Evolutionary conservation across 1,284 basidiomycete genomes (phyloP).

Genomic region (Vanrija sp.): DNA sequence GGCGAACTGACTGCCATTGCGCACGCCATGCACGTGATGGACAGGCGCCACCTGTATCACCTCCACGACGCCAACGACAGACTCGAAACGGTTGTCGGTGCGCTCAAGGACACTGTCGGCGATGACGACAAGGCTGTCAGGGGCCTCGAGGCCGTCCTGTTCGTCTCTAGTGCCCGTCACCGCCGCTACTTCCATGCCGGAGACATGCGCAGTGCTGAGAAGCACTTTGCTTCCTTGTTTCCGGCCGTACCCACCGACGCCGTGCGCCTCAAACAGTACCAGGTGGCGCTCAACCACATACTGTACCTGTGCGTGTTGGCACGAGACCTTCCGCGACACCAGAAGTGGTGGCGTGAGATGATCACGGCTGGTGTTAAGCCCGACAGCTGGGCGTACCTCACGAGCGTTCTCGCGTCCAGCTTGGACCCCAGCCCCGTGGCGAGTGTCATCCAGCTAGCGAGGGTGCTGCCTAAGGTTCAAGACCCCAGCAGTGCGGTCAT

Average conservation of each 20-base stretch:
- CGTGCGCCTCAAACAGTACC: slow-evolving; percentile 11
- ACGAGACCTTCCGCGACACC: slow-evolving; percentile 14
- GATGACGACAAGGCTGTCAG: slow-evolving; percentile 3
- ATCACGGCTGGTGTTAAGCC: slow-evolving; percentile 15
- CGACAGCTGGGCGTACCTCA: slow-evolving; percentile 23
- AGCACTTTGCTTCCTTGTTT: slow-evolving; percentile 14
- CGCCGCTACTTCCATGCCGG: slow-evolving; percentile 4
- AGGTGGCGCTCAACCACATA: slow-evolving; percentile 28
- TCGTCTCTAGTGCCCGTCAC: slow-evolving; percentile 9
- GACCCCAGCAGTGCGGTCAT: slow-evolving; percentile 1
- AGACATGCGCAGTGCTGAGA: slow-evolving; percentile 19
- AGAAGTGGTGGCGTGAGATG: slow-evolving; percentile 27
- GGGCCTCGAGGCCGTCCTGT: slow-evolving; percentile 17
- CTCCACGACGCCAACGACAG: slow-evolving; percentile 15
- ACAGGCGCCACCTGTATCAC: slow-evolving; percentile 14
- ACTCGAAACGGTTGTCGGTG: slow-evolving; percentile 19
- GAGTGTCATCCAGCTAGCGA: slow-evolving; percentile 4
- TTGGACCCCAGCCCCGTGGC: slow-evolving; percentile 1
- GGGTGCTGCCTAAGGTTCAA: slow-evolving; percentile 2
- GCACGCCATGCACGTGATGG: slow-evolving; percentile 13
- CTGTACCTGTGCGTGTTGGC: slow-evolving; percentile 31
- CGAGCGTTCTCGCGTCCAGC: slow-evolving; percentile 15
- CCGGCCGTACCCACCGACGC: slow-evolving; percentile 7
- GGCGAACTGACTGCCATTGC: slow-evolving; percentile 25
- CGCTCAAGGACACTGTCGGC: slow-evolving; percentile 19